Evolutionary conservation across 495 filamentous ascomycete species (phyloP).

Genomic region (Hyaloscypha bicolor): DNA sequence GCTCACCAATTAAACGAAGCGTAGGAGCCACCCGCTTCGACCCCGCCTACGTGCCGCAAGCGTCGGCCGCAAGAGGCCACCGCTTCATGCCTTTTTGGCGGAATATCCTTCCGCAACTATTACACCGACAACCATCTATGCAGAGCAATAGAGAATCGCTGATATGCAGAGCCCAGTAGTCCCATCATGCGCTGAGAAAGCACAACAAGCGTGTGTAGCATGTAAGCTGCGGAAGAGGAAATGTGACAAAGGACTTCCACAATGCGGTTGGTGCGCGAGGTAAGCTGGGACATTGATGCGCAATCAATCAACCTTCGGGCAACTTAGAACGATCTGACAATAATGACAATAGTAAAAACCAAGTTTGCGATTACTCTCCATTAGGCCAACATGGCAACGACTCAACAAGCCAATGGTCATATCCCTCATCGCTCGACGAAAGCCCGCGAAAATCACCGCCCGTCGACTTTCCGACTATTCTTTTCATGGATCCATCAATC

Average conservation of each 20-base stretch:
- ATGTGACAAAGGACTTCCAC: slow-evolving; percentile 17
- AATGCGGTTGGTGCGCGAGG: slow-evolving; percentile 12
- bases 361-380: neutral
- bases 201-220: slow-evolving; percentile 8
- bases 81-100: no score
- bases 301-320: neutral
- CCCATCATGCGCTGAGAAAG: neutral
- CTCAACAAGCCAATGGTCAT: neutral
- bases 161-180: neutral
- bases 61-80: no score
- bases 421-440: neutral
- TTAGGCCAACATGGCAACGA: neutral
- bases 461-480: neutral
- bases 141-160: no score
- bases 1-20: no score
- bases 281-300: neutral
- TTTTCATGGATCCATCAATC: neutral
- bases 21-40: no score
- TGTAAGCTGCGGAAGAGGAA: slow-evolving; percentile 21
- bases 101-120: no score
- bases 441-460: neutral
- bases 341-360: slow-evolving; percentile 6
- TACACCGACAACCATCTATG: no score
- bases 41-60: no score
- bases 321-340: neutral